Percentiles rank a stretch among this genome's conserved stretches.
These are phyloP conservation scores for Xylaria arbuscula DNA, from an alignment of 2,329 filamentous ascomycete genomes.

Conservation along the genomic window DNA sequence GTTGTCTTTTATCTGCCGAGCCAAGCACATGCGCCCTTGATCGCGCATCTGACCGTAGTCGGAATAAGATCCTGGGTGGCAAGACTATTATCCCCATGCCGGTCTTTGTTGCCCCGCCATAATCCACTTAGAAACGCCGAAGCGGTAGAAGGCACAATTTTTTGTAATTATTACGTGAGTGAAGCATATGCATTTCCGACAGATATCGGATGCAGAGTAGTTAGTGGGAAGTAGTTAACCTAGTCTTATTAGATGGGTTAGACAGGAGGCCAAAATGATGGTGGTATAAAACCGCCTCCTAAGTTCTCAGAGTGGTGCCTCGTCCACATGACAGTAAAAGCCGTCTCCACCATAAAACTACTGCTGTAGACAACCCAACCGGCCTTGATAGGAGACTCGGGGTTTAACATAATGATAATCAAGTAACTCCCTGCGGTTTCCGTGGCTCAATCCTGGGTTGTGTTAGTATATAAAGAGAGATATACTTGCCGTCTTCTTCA, in stretches of 20 bases:
- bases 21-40: background rate
- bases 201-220: constrained; percentile 8
- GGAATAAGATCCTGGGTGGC: constrained; percentile 15
- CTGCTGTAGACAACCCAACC: background rate
- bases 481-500: background rate
- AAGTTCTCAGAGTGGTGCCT: constrained; percentile 5
- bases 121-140: constrained; percentile 15
- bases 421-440: background rate
- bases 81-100: constrained; percentile 19
- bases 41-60: constrained; percentile 25
- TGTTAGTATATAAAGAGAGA: constrained; percentile 6
- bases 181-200: constrained; percentile 17
- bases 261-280: constrained; percentile 21
- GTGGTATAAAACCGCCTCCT: constrained; percentile 5
- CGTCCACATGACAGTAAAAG: constrained; percentile 1
- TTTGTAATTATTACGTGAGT: constrained; percentile 33
- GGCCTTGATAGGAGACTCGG: background rate
- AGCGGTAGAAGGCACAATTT: constrained; percentile 12
- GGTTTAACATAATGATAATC: background rate
- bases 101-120: constrained; percentile 5
- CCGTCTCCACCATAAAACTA: constrained; percentile 12
- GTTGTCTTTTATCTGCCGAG: constrained; percentile 1
- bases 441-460: constrained; percentile 9
- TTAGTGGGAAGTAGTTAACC: constrained; percentile 22
- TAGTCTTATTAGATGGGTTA: constrained; percentile 6